phyloP scores from a whole-genome alignment of 257 asterid species.

The Solanum clarkiae region DNA sequence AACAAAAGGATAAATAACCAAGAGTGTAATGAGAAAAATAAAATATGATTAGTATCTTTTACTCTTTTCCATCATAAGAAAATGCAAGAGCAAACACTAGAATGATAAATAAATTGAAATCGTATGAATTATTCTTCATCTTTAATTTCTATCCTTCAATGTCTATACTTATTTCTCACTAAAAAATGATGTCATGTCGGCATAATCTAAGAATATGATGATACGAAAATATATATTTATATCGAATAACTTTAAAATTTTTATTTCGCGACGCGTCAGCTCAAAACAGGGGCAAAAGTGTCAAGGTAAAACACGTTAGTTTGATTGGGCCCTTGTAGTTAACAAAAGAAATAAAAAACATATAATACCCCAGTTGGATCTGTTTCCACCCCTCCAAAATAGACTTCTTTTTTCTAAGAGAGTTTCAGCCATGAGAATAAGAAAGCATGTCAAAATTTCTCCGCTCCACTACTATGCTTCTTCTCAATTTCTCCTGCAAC shows the following conservation, averaged over 20 bases:
- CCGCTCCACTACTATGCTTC: slow-evolving; percentile 9
- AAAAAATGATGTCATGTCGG: too few relatives aligned
- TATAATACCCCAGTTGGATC: not conserved
- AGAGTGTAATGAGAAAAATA: not conserved
- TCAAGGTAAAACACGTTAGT: not conserved
- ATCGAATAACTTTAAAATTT: too few relatives aligned
- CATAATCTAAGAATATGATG: too few relatives aligned
- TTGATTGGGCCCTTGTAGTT: not conserved
- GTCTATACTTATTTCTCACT: not conserved
- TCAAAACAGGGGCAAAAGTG: not conserved
- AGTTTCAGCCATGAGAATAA: slow-evolving; percentile 30
- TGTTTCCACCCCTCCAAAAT: not conserved
- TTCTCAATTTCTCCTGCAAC: not conserved
- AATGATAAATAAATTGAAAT: not conserved
- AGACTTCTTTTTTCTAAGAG: not conserved
- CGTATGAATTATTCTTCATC: too few relatives aligned
- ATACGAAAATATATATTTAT: not conserved
- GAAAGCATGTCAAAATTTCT: slow-evolving; percentile 33
- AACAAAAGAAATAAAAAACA: not conserved
- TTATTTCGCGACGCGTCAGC: too few relatives aligned
- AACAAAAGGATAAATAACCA: not conserved
- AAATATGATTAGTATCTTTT: not conserved
- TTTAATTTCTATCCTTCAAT: too few relatives aligned
- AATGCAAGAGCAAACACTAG: not conserved
- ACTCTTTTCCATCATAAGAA: not conserved